These are phyloP conservation scores for Cryptomeria japonica DNA, from an alignment of 75 land plant species.

Conservation along the genomic window DNA sequence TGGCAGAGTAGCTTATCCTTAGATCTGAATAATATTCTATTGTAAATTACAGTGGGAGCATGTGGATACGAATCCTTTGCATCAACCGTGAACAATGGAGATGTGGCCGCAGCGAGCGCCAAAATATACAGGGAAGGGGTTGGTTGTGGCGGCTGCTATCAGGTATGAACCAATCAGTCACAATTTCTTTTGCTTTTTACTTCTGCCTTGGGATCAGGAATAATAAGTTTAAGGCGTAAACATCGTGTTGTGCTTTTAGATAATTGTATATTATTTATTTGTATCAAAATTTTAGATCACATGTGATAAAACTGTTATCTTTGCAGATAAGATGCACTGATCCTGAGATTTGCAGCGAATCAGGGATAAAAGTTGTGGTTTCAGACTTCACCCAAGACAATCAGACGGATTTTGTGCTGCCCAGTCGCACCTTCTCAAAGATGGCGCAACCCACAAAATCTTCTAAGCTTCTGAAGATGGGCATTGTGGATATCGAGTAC, in stretches of 20 bases:
- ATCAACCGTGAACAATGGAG: slow-evolving; percentile 24
- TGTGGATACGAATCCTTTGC: slow-evolving; percentile 50
- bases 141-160: slow-evolving; percentile 60
- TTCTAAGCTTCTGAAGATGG: slow-evolving; percentile 22
- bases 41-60: slow-evolving; percentile 27
- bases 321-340: slow-evolving; percentile 6
- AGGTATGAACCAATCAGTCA: background rate
- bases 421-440: slow-evolving; percentile 38
- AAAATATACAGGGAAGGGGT: slow-evolving; percentile 42
- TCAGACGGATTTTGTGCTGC: slow-evolving; percentile 46
- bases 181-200: background rate
- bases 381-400: background rate
- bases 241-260: too few species aligned
- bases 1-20: background rate
- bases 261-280: too few species aligned
- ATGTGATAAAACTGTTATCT: background rate
- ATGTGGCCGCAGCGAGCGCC: slow-evolving; percentile 27
- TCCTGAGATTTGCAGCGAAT: background rate
- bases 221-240: too few species aligned
- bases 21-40: background rate
- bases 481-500: slow-evolving; percentile 51
- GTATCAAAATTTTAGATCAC: too few species aligned
- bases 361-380: background rate
- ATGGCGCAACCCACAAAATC: slow-evolving; percentile 31
- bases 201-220: too few species aligned